Conservation (phyloP, 1,139 yeast genomes). For the Hemisphaericaspora subhashii region DNA sequence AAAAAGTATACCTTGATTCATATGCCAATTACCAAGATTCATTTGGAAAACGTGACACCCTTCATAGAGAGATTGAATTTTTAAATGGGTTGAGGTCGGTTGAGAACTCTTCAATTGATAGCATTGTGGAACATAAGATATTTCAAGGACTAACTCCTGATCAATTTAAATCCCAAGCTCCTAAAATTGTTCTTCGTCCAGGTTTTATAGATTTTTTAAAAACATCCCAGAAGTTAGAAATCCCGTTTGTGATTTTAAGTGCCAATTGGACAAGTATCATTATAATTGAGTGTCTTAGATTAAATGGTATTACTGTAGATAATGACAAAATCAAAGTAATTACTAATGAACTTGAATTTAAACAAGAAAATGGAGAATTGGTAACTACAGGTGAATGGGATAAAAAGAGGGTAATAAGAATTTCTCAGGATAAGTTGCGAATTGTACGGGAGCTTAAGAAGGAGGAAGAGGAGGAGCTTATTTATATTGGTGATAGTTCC, state of each 20-base stretch:
- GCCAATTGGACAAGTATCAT: conserved; percentile 64
- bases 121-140: conserved; percentile 38
- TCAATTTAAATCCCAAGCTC: conserved; percentile 35
- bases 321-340: conserved; percentile 24
- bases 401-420: conserved; percentile 34
- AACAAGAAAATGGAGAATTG: conserved; percentile 20
- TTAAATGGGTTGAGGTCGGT: conserved; percentile 46
- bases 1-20: conserved; percentile 42
- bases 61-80: conserved; percentile 39
- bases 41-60: conserved; percentile 22
- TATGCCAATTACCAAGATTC: conserved; percentile 23
- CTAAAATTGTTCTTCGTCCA: conserved; percentile 37
- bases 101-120: conserved; percentile 52
- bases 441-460: conserved; percentile 23
- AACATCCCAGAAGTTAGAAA: conserved; percentile 18
- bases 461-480: conserved; percentile 15
- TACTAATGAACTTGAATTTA: conserved; percentile 53
- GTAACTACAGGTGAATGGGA: conserved; percentile 41
- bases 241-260: conserved; percentile 53
- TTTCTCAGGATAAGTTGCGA: conserved; percentile 56
- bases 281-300: conserved; percentile 41
- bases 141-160: conserved; percentile 44
- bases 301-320: conserved; percentile 27
- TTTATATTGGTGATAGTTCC: conserved; percentile 67
- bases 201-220: conserved; percentile 44